A percentile compares a stretch with the other conserved stretches of the same genome.
These are phyloP conservation scores for Moesziomyces globuligerus DNA, from an alignment of 1,284 basidiomycete species.

Conservation along the genomic window DNA sequence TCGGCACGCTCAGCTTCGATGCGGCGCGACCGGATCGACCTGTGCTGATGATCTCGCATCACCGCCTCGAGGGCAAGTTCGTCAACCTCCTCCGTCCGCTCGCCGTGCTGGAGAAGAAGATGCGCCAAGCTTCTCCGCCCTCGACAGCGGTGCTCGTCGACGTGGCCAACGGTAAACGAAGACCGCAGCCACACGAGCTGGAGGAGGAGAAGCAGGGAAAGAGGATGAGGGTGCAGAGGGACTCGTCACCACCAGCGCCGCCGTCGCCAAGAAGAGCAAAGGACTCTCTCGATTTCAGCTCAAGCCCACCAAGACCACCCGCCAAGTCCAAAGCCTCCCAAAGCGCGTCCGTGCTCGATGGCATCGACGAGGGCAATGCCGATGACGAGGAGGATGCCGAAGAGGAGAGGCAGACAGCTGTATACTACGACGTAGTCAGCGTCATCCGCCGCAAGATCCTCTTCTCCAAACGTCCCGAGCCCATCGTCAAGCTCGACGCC, in stretches of 20 bases:
- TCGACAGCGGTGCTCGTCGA: conserved; percentile 10
- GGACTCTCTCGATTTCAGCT: conserved; percentile 49
- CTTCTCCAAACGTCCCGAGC: conserved; percentile 60
- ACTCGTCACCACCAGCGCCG: conserved; percentile 2
- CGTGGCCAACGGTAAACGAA: neutral
- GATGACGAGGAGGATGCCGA: conserved; percentile 21
- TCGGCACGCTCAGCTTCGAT: conserved; percentile 60
- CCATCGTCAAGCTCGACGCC: conserved; percentile 46
- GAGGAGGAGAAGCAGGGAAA: conserved; percentile 8
- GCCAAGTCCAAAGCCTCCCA: conserved; percentile 3
- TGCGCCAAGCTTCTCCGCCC: conserved; percentile 1
- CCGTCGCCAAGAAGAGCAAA: conserved; percentile 7
- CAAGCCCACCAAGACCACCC: conserved; percentile 21
- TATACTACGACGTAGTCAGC: conserved; percentile 60
- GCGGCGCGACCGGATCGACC: conserved; percentile 73
- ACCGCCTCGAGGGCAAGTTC: conserved; percentile 87
- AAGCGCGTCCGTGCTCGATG: conserved; percentile 3
- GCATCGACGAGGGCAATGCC: conserved; percentile 18
- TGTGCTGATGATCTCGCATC: conserved; percentile 83
- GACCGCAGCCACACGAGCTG: neutral
- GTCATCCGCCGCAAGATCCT: conserved; percentile 62
- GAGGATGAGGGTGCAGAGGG: neutral
- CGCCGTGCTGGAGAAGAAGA: conserved; percentile 59
- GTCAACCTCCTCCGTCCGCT: conserved; percentile 71
- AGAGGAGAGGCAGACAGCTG: conserved; percentile 27